These are phyloP conservation scores for Thermochaetoides thermophila DNA, from an alignment of 495 filamentous ascomycete genomes.

Conservation along the genomic window DNA sequence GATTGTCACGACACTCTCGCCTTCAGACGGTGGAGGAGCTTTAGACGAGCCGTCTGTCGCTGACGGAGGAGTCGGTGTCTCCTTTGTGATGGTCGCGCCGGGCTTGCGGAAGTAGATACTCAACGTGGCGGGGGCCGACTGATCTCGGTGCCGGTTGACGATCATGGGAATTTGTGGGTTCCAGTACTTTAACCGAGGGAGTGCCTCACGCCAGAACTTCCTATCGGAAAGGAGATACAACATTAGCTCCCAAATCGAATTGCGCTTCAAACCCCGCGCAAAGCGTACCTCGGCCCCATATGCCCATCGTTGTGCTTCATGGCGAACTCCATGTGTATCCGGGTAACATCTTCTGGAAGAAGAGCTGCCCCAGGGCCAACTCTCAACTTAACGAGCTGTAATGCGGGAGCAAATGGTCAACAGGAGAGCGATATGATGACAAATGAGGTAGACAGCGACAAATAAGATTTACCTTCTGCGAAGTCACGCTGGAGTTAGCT, in stretches of 20 bases:
- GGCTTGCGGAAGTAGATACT: slow-evolving; percentile 52
- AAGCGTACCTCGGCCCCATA: slow-evolving; percentile 63
- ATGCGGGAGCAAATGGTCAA: slow-evolving; percentile 3
- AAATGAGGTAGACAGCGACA: too few species aligned
- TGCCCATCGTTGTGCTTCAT: slow-evolving; percentile 50
- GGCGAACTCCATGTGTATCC: slow-evolving; percentile 74
- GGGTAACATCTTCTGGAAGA: slow-evolving; percentile 63
- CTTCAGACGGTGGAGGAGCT: slow-evolving; percentile 27
- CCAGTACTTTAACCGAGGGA: slow-evolving; percentile 83
- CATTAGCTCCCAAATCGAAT: background rate
- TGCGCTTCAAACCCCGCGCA: background rate
- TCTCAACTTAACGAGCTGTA: slow-evolving; percentile 54
- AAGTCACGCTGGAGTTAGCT: slow-evolving; percentile 7
- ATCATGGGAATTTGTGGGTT: slow-evolving; percentile 78
- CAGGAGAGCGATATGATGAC: too few species aligned
- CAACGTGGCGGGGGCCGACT: slow-evolving; percentile 47
- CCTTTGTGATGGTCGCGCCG: slow-evolving; percentile 14
- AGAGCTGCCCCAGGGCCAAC: slow-evolving; percentile 69
- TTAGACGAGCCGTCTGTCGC: slow-evolving; percentile 22
- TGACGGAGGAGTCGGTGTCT: slow-evolving; percentile 18
- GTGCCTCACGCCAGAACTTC: slow-evolving; percentile 74
- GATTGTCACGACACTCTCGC: slow-evolving; percentile 36
- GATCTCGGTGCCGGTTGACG: slow-evolving; percentile 48
- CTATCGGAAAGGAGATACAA: slow-evolving; percentile 23
- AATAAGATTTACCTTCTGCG: slow-evolving; percentile 28